A percentile compares a stretch with the other conserved stretches of the same genome.
These are phyloP conservation scores for Cornus florida DNA, from an alignment of 148 eudicot genomes.

Conservation along the genomic window DNA sequence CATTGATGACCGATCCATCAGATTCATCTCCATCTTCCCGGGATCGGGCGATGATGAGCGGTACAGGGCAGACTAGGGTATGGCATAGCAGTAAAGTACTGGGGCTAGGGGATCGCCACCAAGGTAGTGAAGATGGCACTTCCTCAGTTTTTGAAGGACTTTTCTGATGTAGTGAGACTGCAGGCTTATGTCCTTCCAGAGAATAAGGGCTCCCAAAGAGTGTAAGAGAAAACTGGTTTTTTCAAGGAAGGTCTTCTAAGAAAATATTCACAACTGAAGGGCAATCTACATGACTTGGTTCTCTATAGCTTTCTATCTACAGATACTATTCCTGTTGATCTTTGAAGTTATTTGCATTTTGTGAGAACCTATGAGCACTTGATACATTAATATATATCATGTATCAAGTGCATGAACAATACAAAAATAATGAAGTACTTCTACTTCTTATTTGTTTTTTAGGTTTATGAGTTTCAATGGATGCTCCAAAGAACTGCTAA, in stretches of 20 bases:
- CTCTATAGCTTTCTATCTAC: conserved; percentile 16
- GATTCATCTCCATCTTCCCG: conserved; percentile 18
- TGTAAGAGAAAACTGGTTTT: conserved; percentile 37
- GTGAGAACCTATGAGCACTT: too few species aligned
- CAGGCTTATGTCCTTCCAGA: conserved; percentile 21
- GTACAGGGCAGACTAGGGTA: conserved; percentile 27
- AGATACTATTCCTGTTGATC: neutral
- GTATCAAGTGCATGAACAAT: too few species aligned
- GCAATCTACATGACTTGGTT: conserved; percentile 13
- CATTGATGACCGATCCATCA: conserved; percentile 27
- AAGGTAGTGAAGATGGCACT: conserved; percentile 22
- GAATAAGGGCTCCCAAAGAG: conserved; percentile 34
- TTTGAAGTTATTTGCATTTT: too few species aligned
- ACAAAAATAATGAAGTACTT: too few species aligned
- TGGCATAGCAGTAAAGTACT: conserved; percentile 35
- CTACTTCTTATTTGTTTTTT: too few species aligned
- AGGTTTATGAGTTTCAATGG: too few species aligned
- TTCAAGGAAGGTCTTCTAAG: conserved; percentile 33
- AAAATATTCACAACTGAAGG: conserved; percentile 24
- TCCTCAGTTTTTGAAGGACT: conserved; percentile 13
- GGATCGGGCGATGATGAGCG: neutral
- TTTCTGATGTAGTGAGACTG: conserved; percentile 28
- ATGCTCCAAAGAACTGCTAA: too few species aligned
- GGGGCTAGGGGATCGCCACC: conserved; percentile 34
- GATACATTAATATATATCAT: too few species aligned